These are phyloP conservation scores for Vachellia collinsii DNA, from an alignment of 306 rosid species.

Conservation along the genomic window DNA sequence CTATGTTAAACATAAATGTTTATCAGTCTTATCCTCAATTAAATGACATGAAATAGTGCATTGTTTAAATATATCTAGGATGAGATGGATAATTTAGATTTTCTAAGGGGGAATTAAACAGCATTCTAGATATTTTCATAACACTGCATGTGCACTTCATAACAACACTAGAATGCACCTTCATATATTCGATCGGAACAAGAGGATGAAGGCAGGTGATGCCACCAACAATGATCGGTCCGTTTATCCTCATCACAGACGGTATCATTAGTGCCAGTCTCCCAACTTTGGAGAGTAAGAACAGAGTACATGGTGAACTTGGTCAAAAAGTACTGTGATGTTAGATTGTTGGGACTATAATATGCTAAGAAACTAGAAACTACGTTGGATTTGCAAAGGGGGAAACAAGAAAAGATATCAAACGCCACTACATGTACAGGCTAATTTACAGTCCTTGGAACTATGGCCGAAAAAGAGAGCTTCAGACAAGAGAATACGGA, in stretches of 20 bases:
- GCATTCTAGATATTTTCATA: too few relatives aligned
- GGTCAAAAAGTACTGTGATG: slow-evolving; percentile 16
- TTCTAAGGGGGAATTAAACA: too few relatives aligned
- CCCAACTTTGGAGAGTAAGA: slow-evolving; percentile 37
- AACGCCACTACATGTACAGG: slow-evolving; percentile 48
- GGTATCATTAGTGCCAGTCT: slow-evolving; percentile 44
- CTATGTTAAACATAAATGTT: too few relatives aligned
- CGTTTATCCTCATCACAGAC: slow-evolving; percentile 7
- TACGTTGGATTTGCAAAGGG: slow-evolving; percentile 21
- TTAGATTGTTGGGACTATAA: background rate
- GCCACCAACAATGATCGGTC: slow-evolving; percentile 4
- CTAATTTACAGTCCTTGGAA: slow-evolving; percentile 44
- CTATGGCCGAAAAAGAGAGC: slow-evolving; percentile 3
- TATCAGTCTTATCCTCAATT: background rate
- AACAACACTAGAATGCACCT: too few relatives aligned
- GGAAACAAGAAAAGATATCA: slow-evolving; percentile 23
- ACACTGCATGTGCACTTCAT: too few relatives aligned
- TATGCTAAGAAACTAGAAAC: slow-evolving; percentile 23
- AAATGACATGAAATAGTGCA: background rate
- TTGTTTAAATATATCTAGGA: background rate
- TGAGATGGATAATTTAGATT: background rate
- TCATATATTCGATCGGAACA: too few relatives aligned
- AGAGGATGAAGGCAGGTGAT: too few relatives aligned
- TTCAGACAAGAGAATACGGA: background rate
- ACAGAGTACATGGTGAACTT: slow-evolving; percentile 21